A percentile compares a stretch with the other conserved stretches of the same genome.
These are phyloP conservation scores for Lepidium aucheri DNA, from an alignment of 345 rosid species.

Conservation along the genomic window DNA sequence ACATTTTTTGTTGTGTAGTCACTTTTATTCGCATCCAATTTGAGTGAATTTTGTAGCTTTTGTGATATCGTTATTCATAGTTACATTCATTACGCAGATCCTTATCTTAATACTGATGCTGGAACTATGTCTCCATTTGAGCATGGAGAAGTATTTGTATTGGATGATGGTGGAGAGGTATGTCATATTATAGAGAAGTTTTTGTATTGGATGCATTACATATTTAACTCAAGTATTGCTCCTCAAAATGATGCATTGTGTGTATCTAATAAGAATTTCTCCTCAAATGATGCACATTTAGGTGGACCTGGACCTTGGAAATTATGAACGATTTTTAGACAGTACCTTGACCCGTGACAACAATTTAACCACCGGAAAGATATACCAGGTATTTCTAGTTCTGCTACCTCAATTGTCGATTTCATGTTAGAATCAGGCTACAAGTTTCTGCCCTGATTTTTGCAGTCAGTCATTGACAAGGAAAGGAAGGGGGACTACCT, in stretches of 20 bases:
- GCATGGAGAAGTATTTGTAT: slow-evolving; percentile 81
- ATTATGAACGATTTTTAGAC: slow-evolving; percentile 73
- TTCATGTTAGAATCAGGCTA: not conserved
- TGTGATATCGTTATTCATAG: not conserved
- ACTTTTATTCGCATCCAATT: not conserved
- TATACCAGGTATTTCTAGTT: slow-evolving; percentile 56
- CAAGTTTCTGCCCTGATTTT: not conserved
- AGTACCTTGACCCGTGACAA: slow-evolving; percentile 67
- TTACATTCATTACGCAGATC: slow-evolving; percentile 41
- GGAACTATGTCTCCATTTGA: slow-evolving; percentile 94
- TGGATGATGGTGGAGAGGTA: slow-evolving; percentile 90
- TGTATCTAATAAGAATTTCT: not conserved
- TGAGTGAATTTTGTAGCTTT: not conserved
- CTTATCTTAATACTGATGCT: slow-evolving; percentile 76
- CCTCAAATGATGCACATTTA: slow-evolving; percentile 15
- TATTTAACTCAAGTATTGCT: not conserved
- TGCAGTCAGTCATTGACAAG: slow-evolving; percentile 71
- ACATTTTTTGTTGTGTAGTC: not conserved
- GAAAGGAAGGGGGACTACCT: slow-evolving; percentile 95
- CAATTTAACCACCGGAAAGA: slow-evolving; percentile 78
- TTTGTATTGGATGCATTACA: not conserved
- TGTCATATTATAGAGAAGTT: not conserved
- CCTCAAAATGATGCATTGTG: not conserved
- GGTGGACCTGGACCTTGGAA: slow-evolving; percentile 89
- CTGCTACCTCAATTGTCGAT: not conserved